Conservation (phyloP, 306 rosid genomes). For the Casuarina equisetifolia region DNA sequence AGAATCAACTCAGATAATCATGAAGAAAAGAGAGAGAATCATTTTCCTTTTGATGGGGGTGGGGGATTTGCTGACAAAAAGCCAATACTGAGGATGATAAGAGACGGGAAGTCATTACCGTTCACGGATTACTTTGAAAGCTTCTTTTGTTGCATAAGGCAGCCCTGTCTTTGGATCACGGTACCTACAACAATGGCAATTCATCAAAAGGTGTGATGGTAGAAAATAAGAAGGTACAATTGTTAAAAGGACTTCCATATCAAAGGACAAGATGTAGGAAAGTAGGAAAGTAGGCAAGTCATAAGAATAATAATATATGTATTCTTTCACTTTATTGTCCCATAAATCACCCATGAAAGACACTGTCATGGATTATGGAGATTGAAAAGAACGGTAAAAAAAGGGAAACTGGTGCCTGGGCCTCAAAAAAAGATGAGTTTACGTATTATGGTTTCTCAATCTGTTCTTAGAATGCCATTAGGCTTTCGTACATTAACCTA, state of each 20-base stretch:
- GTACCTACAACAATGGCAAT: constrained; percentile 53
- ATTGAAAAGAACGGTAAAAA: no score
- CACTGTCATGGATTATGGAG: no score
- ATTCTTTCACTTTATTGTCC: not conserved
- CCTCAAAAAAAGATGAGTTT: no score
- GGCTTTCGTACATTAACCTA: no score
- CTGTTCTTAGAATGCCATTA: no score
- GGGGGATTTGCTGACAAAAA: not conserved
- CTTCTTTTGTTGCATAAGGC: constrained; percentile 91
- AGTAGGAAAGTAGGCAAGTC: not conserved
- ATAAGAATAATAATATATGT: not conserved
- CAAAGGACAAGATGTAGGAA: not conserved
- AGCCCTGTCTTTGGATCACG: constrained; percentile 90
- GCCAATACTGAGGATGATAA: constrained; percentile 13
- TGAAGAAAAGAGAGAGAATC: not conserved
- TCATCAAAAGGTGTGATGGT: constrained; percentile 5
- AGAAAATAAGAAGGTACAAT: constrained; percentile 8
- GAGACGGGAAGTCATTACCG: constrained; percentile 54
- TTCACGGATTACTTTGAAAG: constrained; percentile 70
- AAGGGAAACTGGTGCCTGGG: no score
- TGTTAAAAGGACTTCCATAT: constrained; percentile 11
- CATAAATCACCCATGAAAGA: not conserved
- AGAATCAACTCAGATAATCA: constrained; percentile 15
- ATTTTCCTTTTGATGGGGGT: no score
- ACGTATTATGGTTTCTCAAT: no score